phyloP scores from a whole-genome alignment of 192 early-diverging fungal species.

The Entophlyctis helioformis region DNA sequence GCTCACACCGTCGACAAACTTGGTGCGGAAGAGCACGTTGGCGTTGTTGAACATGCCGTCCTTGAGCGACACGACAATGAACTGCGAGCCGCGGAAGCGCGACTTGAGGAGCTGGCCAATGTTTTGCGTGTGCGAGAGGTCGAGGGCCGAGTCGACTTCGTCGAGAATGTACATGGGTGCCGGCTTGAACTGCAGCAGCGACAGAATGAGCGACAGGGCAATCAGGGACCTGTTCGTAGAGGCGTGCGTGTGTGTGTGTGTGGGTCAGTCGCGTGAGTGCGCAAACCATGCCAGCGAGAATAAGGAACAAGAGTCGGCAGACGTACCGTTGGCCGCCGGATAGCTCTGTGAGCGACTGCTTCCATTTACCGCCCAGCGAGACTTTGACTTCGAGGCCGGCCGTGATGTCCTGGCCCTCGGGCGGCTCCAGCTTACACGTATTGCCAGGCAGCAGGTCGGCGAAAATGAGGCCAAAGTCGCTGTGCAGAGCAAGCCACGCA shows the following conservation, averaged over 20 bases:
- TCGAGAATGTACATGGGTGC: constrained; percentile 99
- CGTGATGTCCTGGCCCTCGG: constrained; percentile 65
- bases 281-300: too few species aligned
- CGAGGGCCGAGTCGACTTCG: constrained; percentile 96
- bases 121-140: constrained; percentile 96
- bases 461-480: constrained; percentile 95
- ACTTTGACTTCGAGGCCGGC: constrained; percentile 92
- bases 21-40: constrained; percentile 86
- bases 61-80: constrained; percentile 96
- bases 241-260: not conserved
- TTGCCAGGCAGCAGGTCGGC: constrained; percentile 87
- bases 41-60: constrained; percentile 99
- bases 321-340: constrained; percentile 86
- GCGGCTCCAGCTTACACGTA: constrained; percentile 73
- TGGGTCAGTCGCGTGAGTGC: too few species aligned
- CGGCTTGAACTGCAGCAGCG: constrained; percentile 95
- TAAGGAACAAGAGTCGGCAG: too few species aligned
- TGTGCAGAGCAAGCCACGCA: too few species aligned
- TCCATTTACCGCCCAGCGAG: constrained; percentile 93
- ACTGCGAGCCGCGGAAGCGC: constrained; percentile 92
- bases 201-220: constrained; percentile 90
- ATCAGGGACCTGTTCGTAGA: constrained; percentile 63
- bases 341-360: constrained; percentile 87
- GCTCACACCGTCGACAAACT: constrained; percentile 90
- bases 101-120: constrained; percentile 88